phyloP scores from a whole-genome alignment of 2,329 filamentous ascomycete genomes.

The Davidsoniella neocaledoniae region DNA sequence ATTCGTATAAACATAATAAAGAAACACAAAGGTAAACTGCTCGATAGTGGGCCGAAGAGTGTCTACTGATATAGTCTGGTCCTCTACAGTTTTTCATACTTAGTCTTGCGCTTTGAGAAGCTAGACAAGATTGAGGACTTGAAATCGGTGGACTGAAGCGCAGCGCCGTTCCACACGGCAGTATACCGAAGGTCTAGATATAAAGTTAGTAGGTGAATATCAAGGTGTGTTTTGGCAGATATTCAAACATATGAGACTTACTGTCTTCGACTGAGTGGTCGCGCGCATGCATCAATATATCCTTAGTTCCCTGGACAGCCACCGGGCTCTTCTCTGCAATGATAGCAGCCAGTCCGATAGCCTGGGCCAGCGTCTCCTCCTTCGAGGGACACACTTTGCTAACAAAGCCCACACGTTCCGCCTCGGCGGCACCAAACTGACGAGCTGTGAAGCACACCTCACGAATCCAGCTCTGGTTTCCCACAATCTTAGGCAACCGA shows the following conservation, averaged over 20 bases:
- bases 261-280: constrained; percentile 65
- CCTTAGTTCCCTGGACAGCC: constrained; percentile 75
- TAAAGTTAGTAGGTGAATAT: neutral
- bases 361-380: constrained; percentile 43
- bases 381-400: constrained; percentile 48
- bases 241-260: constrained; percentile 23
- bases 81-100: constrained; percentile 63
- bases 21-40: neutral
- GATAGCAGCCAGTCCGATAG: constrained; percentile 42
- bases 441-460: constrained; percentile 59
- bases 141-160: constrained; percentile 68
- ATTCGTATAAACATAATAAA: neutral
- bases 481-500: constrained; percentile 56
- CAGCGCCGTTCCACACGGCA: constrained; percentile 69
- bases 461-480: constrained; percentile 59
- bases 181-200: constrained; percentile 58
- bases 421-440: constrained; percentile 52
- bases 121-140: constrained; percentile 57
- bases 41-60: no score
- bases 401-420: constrained; percentile 52
- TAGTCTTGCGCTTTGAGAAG: constrained; percentile 61
- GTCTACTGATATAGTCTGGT: no score
- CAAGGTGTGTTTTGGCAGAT: neutral
- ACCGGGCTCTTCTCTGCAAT: constrained; percentile 75
- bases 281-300: constrained; percentile 64